Evolutionary conservation across 2,329 filamentous ascomycete genomes (phyloP), one percentile per base, ranked within the genome.

Genomic region (Chalara sp.): DNA sequence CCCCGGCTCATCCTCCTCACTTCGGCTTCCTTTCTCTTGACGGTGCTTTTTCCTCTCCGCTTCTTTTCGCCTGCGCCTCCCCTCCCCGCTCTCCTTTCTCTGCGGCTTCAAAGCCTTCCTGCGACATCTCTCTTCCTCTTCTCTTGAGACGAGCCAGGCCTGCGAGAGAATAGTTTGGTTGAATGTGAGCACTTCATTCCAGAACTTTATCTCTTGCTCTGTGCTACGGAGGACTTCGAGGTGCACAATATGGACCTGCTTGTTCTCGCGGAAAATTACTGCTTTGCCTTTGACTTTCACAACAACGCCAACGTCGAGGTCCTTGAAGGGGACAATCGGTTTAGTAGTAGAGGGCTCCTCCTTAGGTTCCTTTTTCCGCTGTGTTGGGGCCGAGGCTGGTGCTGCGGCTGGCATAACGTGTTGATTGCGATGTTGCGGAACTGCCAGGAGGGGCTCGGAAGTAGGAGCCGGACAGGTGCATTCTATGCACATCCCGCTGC

Each of bases 401-500:
- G 21, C 21, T 21, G 21, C 2, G 21, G 21, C 21, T 21, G 21
- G 21, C 21, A 21, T 21, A 21, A 21, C 21, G 21, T 21, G 21
- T 45, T 42, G 41, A 28, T 45, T 11, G 32, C 33, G 35, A 45
- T 35, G 39, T 5, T 8, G 2, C n/a, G 41, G 4, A 12, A 46
- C 4, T n/a, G 29, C 32, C 13, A 28, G n/a, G 29, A 33, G 12
- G 31, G 32, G 11, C n/a, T 10, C n/a, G 6, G 54, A 44, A 8
- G 47, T 29, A 12, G 61, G 60, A 7, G 55, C 37, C 13, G 52
- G 50, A 49, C 57, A 64, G 6, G 54, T 61, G 46, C 62, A 65
- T 49, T 84, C 76, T 28, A 85, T 76, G 51, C 76, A 81, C 29
- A 66, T 67, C 11, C 82, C 82, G 56, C 78, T 83, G 63, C 81